These are phyloP conservation scores for Apostasia ramifera DNA, from an alignment of 106 monocot genomes.

Conservation along the genomic window DNA sequence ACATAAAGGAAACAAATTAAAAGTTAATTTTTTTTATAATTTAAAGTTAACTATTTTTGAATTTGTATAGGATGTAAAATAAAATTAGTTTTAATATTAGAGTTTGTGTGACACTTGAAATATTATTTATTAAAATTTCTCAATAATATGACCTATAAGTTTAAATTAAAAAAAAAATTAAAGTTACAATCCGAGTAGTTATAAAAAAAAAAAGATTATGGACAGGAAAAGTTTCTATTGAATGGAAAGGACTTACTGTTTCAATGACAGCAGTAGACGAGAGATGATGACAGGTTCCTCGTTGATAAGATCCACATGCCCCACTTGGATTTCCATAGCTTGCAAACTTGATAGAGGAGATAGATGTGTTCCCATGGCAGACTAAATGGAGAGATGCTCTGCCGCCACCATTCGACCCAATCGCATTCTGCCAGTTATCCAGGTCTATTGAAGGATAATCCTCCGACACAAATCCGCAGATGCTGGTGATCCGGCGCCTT, in stretches of 20 bases:
- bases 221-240: neutral
- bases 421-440: slow-evolving; percentile 26
- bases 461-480: slow-evolving; percentile 59
- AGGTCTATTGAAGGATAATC: slow-evolving; percentile 46
- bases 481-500: slow-evolving; percentile 39
- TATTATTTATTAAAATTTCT: neutral
- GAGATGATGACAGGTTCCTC: slow-evolving; percentile 69
- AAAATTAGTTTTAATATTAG: no score
- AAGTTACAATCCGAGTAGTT: neutral
- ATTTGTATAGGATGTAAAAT: neutral
- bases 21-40: neutral
- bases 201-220: neutral
- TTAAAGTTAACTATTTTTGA: neutral
- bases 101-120: no score
- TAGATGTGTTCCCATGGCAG: slow-evolving; percentile 43
- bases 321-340: slow-evolving; percentile 92
- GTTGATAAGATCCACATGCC: slow-evolving; percentile 43
- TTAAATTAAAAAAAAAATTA: neutral
- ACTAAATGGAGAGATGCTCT: slow-evolving; percentile 31
- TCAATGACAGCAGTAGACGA: slow-evolving; percentile 49
- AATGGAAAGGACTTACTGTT: slow-evolving; percentile 33
- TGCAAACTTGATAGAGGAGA: slow-evolving; percentile 65
- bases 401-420: slow-evolving; percentile 5
- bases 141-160: neutral
- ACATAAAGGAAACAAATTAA: no score